phyloP scores from a whole-genome alignment of 176 grass and related monocot species.

The Hsuehochloa calcarea region DNA sequence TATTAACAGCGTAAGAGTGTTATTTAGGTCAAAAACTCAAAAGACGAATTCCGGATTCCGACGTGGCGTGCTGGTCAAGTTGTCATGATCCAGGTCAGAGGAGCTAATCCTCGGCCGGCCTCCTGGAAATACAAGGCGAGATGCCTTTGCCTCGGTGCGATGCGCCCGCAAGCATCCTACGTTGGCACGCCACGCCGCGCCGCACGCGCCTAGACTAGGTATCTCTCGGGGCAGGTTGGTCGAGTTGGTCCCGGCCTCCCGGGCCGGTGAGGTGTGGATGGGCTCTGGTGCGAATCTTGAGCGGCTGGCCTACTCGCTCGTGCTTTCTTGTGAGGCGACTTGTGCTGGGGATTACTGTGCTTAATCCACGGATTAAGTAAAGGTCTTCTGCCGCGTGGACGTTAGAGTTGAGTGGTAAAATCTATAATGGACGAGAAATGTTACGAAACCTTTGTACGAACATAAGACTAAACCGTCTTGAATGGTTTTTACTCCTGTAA shows the following conservation, averaged over 20 bases:
- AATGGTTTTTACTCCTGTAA: too few species aligned
- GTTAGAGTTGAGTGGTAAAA: not conserved
- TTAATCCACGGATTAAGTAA: not conserved
- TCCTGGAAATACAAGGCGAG: not conserved
- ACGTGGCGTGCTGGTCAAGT: constrained; percentile 39
- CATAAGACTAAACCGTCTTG: too few species aligned
- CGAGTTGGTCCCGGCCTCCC: not conserved
- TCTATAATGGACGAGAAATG: not conserved
- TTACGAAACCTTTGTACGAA: too few species aligned
- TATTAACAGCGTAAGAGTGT: too few species aligned
- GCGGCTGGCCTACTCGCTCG: not conserved
- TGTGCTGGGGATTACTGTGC: not conserved
- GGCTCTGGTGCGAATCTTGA: constrained; percentile 29
- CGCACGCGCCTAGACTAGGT: too few species aligned
- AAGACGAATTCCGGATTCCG: constrained; percentile 5
- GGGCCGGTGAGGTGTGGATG: constrained; percentile 44
- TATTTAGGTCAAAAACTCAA: too few species aligned
- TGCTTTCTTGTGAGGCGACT: not conserved
- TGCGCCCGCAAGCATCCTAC: constrained; percentile 1
- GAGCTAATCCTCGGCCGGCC: not conserved
- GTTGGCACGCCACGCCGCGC: not conserved
- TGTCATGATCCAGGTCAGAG: constrained; percentile 27
- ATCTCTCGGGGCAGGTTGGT: not conserved
- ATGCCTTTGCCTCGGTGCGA: not conserved
- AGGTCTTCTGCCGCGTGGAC: not conserved